Conservation (phyloP, 306 rosid genomes). For the Ormosia semicastrata region DNA sequence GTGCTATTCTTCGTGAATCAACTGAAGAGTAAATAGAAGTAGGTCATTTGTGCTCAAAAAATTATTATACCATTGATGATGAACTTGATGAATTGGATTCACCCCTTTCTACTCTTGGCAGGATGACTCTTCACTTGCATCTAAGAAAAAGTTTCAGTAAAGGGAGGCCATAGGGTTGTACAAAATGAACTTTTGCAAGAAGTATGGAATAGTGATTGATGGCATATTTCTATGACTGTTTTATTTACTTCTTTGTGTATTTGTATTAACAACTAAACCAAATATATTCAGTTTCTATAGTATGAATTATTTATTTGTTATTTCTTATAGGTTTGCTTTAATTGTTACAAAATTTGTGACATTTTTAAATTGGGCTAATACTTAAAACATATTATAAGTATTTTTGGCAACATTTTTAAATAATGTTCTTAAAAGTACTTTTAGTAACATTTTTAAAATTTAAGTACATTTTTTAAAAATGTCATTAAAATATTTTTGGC, state of each 20-base stretch:
- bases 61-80: slow-evolving; percentile 72
- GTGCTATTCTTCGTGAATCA: slow-evolving; percentile 91
- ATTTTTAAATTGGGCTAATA: no score
- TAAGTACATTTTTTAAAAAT: no score
- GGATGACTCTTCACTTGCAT: slow-evolving; percentile 42
- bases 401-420: no score
- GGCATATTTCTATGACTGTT: neutral
- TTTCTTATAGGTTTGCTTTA: no score
- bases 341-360: no score
- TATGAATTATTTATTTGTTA: no score
- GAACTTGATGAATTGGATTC: slow-evolving; percentile 90
- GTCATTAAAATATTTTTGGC: no score
- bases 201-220: slow-evolving; percentile 61
- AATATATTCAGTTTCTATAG: neutral
- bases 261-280: neutral
- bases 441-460: no score
- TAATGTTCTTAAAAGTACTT: no score
- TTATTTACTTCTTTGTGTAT: slow-evolving; percentile 4
- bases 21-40: slow-evolving; percentile 53
- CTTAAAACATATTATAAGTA: no score
- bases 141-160: slow-evolving; percentile 22
- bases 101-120: slow-evolving; percentile 59
- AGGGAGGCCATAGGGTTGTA: slow-evolving; percentile 47
- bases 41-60: slow-evolving; percentile 59
- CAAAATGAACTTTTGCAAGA: slow-evolving; percentile 70